phyloP scores from a whole-genome alignment of 2,329 filamentous ascomycete genomes.

The Sclerotinia borealis region DNA sequence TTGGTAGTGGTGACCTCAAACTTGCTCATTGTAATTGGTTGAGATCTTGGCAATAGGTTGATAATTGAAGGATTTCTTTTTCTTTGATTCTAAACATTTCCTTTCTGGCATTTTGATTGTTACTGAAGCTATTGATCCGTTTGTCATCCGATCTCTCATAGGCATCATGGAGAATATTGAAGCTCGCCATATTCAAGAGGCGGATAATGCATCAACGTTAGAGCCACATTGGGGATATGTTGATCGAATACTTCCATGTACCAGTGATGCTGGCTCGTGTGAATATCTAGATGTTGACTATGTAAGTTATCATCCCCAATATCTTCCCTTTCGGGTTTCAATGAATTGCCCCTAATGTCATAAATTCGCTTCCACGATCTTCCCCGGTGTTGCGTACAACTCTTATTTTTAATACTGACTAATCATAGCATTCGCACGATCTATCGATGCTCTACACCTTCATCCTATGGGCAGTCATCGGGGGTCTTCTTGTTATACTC shows the following conservation, averaged over 20 bases:
- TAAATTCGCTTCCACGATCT: not conserved
- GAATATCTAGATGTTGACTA: conserved; percentile 52
- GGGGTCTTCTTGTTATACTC: conserved; percentile 41
- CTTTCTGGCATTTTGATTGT: not conserved
- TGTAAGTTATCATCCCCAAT: not conserved
- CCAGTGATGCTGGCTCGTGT: conserved; percentile 51
- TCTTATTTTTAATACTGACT: not conserved
- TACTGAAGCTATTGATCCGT: not conserved
- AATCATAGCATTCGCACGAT: conserved; percentile 39
- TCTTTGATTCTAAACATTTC: not conserved
- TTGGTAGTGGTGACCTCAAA: not conserved
- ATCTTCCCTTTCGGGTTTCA: not conserved
- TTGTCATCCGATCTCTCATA: no score
- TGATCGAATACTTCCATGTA: conserved; percentile 46
- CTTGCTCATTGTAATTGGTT: conserved; percentile 3
- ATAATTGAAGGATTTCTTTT: conserved; percentile 2
- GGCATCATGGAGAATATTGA: conserved; percentile 5
- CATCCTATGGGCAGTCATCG: conserved; percentile 51
- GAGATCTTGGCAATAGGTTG: not conserved
- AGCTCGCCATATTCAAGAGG: conserved; percentile 13
- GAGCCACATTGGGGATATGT: conserved; percentile 47
- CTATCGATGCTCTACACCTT: conserved; percentile 49
- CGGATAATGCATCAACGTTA: conserved; percentile 10
- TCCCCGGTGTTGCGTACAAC: not conserved
- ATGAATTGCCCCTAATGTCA: no score